Evolutionary conservation across 306 rosid species (phyloP).

Genomic region (cucumber (Cucumis sativus)): DNA sequence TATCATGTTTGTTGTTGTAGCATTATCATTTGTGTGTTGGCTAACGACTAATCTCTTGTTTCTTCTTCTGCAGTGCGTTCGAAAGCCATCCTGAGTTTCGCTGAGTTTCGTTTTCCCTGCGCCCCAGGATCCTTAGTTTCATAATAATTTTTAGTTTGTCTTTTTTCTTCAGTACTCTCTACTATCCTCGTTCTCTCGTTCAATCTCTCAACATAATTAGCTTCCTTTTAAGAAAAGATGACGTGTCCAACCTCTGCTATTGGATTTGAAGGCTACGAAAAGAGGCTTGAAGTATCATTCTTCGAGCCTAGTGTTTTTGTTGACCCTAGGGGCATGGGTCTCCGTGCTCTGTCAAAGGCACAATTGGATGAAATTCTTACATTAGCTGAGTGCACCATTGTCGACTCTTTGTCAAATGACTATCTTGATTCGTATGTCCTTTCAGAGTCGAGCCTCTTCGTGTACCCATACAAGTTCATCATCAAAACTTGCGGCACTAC

Average conservation of each 20-base stretch:
- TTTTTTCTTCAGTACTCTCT: slow-evolving; percentile 6
- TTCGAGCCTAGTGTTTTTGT: slow-evolving; percentile 47
- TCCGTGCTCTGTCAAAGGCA: slow-evolving; percentile 48
- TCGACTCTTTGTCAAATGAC: slow-evolving; percentile 61
- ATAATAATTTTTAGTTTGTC: slow-evolving; percentile 5
- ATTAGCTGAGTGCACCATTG: slow-evolving; percentile 91
- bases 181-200: slow-evolving; percentile 7
- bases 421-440: slow-evolving; percentile 82
- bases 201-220: neutral
- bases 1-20: neutral
- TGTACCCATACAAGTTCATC: slow-evolving; percentile 62
- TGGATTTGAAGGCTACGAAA: slow-evolving; percentile 93
- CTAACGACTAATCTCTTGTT: neutral
- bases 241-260: slow-evolving; percentile 51
- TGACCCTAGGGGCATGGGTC: slow-evolving; percentile 65
- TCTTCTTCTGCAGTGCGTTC: slow-evolving; percentile 58
- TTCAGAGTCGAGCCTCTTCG: slow-evolving; percentile 85
- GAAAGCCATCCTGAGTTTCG: slow-evolving; percentile 74
- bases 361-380: slow-evolving; percentile 71
- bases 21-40: neutral
- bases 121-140: slow-evolving; percentile 19
- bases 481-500: slow-evolving; percentile 97
- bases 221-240: slow-evolving; percentile 33
- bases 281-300: slow-evolving; percentile 85
- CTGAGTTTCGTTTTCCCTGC: slow-evolving; percentile 15